Evolutionary conservation across 208 protist genomes (phyloP), one percentile per base, ranked within the genome.

Genomic region (Novymonas esmeraldas): DNA sequence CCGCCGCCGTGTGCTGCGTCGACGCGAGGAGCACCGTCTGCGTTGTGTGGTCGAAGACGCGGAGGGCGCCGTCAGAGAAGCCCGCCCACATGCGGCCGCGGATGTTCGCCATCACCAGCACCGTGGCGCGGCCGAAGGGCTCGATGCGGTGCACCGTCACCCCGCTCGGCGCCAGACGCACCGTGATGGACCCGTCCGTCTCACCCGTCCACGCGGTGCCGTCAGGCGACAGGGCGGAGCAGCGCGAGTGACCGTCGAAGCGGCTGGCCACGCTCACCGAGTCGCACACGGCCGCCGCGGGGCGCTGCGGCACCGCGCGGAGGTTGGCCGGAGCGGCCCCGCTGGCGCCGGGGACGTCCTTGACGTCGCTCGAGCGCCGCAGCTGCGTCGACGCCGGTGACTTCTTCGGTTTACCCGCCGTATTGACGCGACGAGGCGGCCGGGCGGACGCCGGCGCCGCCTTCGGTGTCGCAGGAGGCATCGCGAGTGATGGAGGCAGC

Each of bases 121-220:
- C 72, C 11, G 56, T 51, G 44, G 75, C 16, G 54, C 55, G 49
- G 34, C 64, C 63, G 36, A 70, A 56, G 24, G 41, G 41, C 18
- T 69, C 55, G 28, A 85, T 73, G 57, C 70, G 69, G 45, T 63
- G 58, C n/a, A 81, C 51, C 65, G 79, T 68, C 39, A 77, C 46
- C 28, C 82, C 82, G 36, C 62, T 63, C 24, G 84, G 77, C 18
- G 73, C 70, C 28, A 78, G 62, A 42, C 79, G 81, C 16, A 90
- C 54, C 6, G 68, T 57, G 42, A 93, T 79, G 46, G 66, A 70
- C 58, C 84, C 84, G 62, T 89, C 84, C 9, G 63, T 70, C 60
- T 89, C 84, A 13, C 79, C 87, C 13, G 79, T 88, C 87, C 87
- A 93, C 28, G 70, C 82, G 3, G 81, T 85, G 44, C 73, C 48